A percentile compares a stretch with the other conserved stretches of the same genome.
Conservation (phyloP, 768 basidiomycete genomes). For the Suillus clintonianus region DNA sequence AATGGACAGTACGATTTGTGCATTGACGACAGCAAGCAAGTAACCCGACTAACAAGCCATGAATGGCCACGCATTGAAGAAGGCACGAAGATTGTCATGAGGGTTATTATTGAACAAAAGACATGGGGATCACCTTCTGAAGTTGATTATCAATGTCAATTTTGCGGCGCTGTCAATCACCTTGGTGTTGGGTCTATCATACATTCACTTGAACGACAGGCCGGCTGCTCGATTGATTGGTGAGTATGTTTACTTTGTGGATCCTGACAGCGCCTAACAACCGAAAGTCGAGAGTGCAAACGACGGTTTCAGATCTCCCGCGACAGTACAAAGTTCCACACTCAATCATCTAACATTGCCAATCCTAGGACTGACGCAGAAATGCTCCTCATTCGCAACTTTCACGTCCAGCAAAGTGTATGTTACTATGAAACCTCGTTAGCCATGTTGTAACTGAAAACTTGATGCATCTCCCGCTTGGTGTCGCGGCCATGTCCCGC, state of each 20-base stretch:
- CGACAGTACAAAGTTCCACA: not conserved
- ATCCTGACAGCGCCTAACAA: constrained; percentile 3
- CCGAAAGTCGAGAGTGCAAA: constrained; percentile 19
- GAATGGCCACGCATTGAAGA: constrained; percentile 26
- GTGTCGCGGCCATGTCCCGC: not conserved
- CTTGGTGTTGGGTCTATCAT: not conserved
- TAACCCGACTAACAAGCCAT: constrained; percentile 24
- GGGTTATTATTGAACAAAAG: constrained; percentile 22
- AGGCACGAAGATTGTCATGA: constrained; percentile 28
- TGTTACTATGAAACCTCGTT: not conserved
- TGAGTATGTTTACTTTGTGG: constrained; percentile 4
- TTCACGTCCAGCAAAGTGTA: not conserved
- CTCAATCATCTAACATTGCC: not conserved
- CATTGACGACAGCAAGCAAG: constrained; percentile 23
- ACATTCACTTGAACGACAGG: constrained; percentile 19
- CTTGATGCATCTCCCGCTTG: not conserved
- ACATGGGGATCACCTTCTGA: constrained; percentile 3
- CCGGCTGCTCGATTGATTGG: constrained; percentile 25
- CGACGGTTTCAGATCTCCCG: constrained; percentile 27
- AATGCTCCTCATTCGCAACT: not conserved
- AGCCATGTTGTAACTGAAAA: not conserved
- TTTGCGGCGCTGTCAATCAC: constrained; percentile 9
- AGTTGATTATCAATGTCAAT: constrained; percentile 14
- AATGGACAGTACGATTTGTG: constrained; percentile 25
- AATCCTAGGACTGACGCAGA: not conserved